Conservation (phyloP, 1,139 yeast species). For the Komagataea norvegica region DNA sequence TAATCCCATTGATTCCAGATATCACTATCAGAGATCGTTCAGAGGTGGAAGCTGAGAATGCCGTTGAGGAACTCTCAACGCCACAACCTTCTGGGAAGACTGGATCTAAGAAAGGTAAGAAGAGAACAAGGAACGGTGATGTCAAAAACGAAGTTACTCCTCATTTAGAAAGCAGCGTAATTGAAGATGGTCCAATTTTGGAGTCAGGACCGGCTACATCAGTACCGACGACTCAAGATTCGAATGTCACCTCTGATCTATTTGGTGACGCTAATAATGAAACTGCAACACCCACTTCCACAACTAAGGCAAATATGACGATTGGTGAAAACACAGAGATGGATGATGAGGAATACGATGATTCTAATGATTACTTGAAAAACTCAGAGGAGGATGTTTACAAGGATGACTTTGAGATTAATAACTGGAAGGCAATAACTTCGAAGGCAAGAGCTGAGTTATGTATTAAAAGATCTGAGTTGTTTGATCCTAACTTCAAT, state of each 20-base stretch:
- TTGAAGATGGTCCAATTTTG: background rate
- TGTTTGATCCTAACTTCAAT: conserved; percentile 50
- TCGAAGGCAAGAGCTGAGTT: conserved; percentile 76
- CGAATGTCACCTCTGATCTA: too few relatives aligned
- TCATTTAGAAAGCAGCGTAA: background rate
- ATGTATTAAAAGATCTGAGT: conserved; percentile 61
- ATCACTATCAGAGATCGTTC: conserved; percentile 74
- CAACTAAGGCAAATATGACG: background rate
- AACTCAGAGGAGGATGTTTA: conserved; percentile 43
- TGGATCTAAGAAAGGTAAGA: conserved; percentile 28
- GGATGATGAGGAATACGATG: conserved; percentile 30
- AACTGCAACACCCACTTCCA: conserved; percentile 2
- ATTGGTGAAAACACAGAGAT: conserved; percentile 23
- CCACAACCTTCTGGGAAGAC: conserved; percentile 27
- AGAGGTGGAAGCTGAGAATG: conserved; percentile 80
- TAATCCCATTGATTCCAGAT: conserved; percentile 85
- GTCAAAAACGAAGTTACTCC: conserved; percentile 29
- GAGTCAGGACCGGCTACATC: conserved; percentile 4
- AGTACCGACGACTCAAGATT: conserved; percentile 2
- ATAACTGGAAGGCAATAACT: conserved; percentile 77
- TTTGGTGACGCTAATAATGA: too few relatives aligned
- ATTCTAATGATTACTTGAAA: conserved; percentile 27
- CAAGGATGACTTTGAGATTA: conserved; percentile 63
- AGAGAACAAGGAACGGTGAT: conserved; percentile 30
- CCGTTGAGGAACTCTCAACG: conserved; percentile 26